Percentiles rank a stretch among this genome's conserved stretches.
Conservation (phyloP, 2,329 filamentous ascomycete species). For the Fonsecaea pugnacius region DNA sequence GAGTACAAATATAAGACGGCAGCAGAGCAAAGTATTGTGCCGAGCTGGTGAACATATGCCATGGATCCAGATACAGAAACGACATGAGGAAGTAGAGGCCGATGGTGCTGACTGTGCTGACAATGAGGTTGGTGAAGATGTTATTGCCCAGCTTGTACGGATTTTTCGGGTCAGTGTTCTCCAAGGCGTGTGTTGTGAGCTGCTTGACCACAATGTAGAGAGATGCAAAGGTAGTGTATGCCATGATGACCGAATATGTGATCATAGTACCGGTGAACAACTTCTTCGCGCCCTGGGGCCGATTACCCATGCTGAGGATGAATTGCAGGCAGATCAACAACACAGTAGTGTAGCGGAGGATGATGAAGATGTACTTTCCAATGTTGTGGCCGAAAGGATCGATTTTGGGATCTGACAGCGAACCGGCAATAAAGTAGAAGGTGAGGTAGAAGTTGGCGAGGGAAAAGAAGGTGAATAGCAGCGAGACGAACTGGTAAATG, state of each 20-base stretch:
- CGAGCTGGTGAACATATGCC: conserved; percentile 97
- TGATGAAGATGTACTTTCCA: conserved; percentile 80
- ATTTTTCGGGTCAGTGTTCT: conserved; percentile 44
- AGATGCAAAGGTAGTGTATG: conserved; percentile 86
- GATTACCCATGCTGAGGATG: conserved; percentile 93
- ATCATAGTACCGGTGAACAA: conserved; percentile 88
- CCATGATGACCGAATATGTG: conserved; percentile 91
- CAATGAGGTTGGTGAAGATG: conserved; percentile 91
- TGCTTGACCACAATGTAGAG: conserved; percentile 89
- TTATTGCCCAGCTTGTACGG: conserved; percentile 74
- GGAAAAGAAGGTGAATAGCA: conserved; percentile 97
- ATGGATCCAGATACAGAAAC: conserved; percentile 94
- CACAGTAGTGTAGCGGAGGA: conserved; percentile 82
- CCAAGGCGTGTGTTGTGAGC: conserved; percentile 59
- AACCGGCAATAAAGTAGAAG: conserved; percentile 97
- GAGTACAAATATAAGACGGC: conserved; percentile 91
- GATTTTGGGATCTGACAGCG: conserved; percentile 74
- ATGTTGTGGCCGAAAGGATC: conserved; percentile 92
- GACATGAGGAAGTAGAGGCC: conserved; percentile 97
- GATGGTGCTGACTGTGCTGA: conserved; percentile 84
- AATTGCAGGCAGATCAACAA: conserved; percentile 93
- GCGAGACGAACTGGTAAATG: conserved; percentile 87
- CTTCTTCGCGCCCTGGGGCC: conserved; percentile 90
- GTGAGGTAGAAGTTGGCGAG: conserved; percentile 98
- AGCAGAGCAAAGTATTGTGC: conserved; percentile 91